Evolutionary conservation across 352 stramenopile species (phyloP), one percentile per base, ranked within the genome.

Genomic region (Globisporangium emineosum): DNA sequence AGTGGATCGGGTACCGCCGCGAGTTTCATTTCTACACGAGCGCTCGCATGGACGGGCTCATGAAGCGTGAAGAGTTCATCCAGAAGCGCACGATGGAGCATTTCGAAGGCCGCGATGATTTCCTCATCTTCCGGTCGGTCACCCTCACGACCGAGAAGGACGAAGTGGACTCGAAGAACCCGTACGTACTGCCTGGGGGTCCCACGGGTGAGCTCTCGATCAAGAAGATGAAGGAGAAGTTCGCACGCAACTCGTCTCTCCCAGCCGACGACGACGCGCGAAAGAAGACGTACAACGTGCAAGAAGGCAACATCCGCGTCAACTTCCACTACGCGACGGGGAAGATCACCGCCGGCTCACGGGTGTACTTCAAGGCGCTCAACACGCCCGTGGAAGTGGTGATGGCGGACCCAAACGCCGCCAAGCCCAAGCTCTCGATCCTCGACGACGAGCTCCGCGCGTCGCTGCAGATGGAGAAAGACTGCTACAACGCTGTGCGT

Each of bases 161-260:
- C 57, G 82, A 92, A 64, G 65, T 91, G 2, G 83, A 93, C 49
- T 73, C 71, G 10, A 91, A 90, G 68, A 92, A 91, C 50, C 81
- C 86, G 29, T 94, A 92, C 60, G 75, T 93, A 49, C 66, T 93
- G 13, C 83, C 86, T 47, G 86, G 83, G 17, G 82, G 83, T 15
- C 76, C 81, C 25, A 82, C 79, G 0, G 83, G 86, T 25, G 84
- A 93, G 60, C 75, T 97, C 64, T 56, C 84, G 15, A 95, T 98
- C 59, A 90, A 91, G 65, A 97, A 97, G 58, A 98, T 98, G 92
- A 96, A 90, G 58, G 88, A 98, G 60, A 97, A 96, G 64, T 97
- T 96, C 66, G 76, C 76, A 2, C 87, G 93, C 10, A 90, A 96
- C 58, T 7, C 60, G 2, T 19, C 51, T 0, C 42, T 81, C 15